Conservation (phyloP, 306 rosid species). For the Vicia sativa region DNA sequence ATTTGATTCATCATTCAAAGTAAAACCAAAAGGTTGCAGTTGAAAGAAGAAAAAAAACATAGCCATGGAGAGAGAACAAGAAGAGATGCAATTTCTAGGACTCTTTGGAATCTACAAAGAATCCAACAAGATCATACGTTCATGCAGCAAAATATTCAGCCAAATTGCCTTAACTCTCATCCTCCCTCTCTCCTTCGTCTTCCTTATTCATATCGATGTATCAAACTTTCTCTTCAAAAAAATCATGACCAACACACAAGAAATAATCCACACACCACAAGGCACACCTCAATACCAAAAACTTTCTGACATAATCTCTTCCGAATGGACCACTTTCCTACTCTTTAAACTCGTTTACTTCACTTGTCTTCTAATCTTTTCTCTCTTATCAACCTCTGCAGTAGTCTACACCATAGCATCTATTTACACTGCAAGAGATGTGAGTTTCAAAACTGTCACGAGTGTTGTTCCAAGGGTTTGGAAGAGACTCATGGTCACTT, state of each 20-base stretch:
- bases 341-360: constrained; percentile 52
- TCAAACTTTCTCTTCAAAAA: constrained; percentile 49
- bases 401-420: constrained; percentile 80
- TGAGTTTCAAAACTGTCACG: constrained; percentile 51
- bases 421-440: constrained; percentile 51
- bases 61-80: constrained; percentile 70
- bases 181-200: constrained; percentile 71
- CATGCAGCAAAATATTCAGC: constrained; percentile 62
- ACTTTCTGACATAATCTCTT: constrained; percentile 38
- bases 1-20: not conserved
- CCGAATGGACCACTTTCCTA: constrained; percentile 44
- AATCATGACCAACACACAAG: constrained; percentile 33
- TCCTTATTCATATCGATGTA: constrained; percentile 51
- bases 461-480: constrained; percentile 71
- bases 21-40: constrained; percentile 17
- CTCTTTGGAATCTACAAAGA: constrained; percentile 57
- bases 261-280: constrained; percentile 10
- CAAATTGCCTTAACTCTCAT: constrained; percentile 60
- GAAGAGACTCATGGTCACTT: constrained; percentile 67
- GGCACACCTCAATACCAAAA: constrained; percentile 41
- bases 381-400: constrained; percentile 57
- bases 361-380: constrained; percentile 29
- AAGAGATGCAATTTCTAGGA: constrained; percentile 68
- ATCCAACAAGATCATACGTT: constrained; percentile 49
- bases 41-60: constrained; percentile 1